Base-by-base conservation (phyloP, 2,329 filamentous ascomycete species). In the Onygenales sp. region DNA sequence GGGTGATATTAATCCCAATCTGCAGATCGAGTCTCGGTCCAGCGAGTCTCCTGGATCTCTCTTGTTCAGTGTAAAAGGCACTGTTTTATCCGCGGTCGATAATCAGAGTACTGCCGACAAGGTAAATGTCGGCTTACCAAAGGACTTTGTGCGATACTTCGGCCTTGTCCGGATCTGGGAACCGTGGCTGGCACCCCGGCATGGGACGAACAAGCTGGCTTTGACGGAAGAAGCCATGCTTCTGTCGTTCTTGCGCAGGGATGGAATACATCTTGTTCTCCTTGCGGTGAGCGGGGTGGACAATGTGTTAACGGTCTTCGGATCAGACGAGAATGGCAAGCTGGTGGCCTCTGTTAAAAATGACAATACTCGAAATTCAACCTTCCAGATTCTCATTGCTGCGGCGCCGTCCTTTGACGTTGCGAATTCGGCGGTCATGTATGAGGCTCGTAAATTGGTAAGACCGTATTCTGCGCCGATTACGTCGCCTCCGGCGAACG, bases 181-280 rank as follows among this genome's bases (percentile, higher is more conserved):
- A 36, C 86, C 90, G 1, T 97, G 92, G 92, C 73, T 95, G 9
- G 89, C 86, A 7, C 92, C 92, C n/a, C 78, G 89, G 41, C 91
- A 96, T 66, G 91, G 91, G 10, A 83, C 80, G 57, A 69, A 74
- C 3, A 72, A 72, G 0, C 86, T 95, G 54, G 72, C 73, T 4
- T 74, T 91, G 4, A 85, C 89, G 56, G 87, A 90, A 60, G 87
- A 94, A 62, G 89, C 83, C 1, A 71, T 96, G 2, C 66, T 95
- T 14, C 83, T 85, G 55, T 87, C 88, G 0, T 95, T 96, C 60
- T 72, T 95, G 21, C 84, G 82, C 27, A 68, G 74, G 0, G 75
- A 86, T 59, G 91, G 92, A 0, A 78, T 83, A 21, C 85, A 89
- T 66, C 71, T 96, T 5, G 87, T 91, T 1, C 70, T 95, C 7